A percentile compares a stretch with the other conserved stretches of the same genome.
Conservation (phyloP, 83 land plant species). For the Picea abies region DNA sequence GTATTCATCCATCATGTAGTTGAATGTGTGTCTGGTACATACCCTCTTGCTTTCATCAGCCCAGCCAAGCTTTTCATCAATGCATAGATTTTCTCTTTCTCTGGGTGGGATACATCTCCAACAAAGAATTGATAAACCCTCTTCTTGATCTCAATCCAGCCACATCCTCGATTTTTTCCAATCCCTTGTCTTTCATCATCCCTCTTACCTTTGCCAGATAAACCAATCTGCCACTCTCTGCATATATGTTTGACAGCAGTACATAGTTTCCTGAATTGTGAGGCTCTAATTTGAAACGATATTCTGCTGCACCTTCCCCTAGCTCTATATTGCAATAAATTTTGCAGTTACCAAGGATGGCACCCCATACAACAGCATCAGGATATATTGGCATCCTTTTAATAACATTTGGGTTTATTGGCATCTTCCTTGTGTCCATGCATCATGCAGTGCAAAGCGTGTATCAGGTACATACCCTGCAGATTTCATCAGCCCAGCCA, state of each 20-base stretch:
- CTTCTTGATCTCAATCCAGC: conserved; percentile 31
- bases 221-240: conserved; percentile 24
- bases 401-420: conserved; percentile 26
- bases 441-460: neutral
- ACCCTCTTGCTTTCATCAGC: conserved; percentile 25
- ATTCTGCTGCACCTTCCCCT: conserved; percentile 35
- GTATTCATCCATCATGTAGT: neutral
- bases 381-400: neutral
- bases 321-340: conserved; percentile 42
- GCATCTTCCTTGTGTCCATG: neutral
- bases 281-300: conserved; percentile 25
- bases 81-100: conserved; percentile 8
- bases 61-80: conserved; percentile 12
- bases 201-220: conserved; percentile 28
- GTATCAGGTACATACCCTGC: conserved; percentile 5
- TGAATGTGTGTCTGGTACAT: conserved; percentile 18
- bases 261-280: conserved; percentile 43
- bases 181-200: conserved; percentile 35
- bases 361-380: conserved; percentile 33
- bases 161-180: conserved; percentile 43
- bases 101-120: neutral
- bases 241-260: conserved; percentile 43
- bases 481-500: neutral
- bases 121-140: neutral
- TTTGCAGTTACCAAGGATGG: conserved; percentile 37